Percentiles rank a stretch among this genome's conserved stretches.
Evolutionary conservation across 768 basidiomycete genomes (phyloP).

Genomic region (Leccinum subtestaceum): DNA sequence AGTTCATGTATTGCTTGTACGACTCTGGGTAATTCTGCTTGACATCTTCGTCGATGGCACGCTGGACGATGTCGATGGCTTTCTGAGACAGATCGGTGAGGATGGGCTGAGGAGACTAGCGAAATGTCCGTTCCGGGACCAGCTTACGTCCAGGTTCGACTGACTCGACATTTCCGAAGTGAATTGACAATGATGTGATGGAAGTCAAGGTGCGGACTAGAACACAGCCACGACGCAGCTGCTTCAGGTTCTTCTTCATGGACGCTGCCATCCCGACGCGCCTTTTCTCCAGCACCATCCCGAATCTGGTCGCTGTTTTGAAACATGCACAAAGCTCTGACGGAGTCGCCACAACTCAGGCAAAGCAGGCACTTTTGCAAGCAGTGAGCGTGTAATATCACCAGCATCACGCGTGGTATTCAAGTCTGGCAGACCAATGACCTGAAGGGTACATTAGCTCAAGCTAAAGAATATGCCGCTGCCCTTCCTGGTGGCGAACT

Average conservation of each 20-base stretch:
- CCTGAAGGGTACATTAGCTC: conserved; percentile 55
- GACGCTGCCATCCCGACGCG: conserved; percentile 37
- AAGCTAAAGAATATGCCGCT: conserved; percentile 58
- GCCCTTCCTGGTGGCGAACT: conserved; percentile 73
- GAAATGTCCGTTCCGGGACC: background rate
- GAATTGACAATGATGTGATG: background rate
- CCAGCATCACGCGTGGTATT: background rate
- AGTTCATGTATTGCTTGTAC: conserved; percentile 92
- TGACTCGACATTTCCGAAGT: conserved; percentile 39
- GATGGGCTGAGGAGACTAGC: conserved; percentile 1
- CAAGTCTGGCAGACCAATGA: conserved; percentile 60
- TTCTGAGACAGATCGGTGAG: conserved; percentile 41
- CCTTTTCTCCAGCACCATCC: conserved; percentile 55
- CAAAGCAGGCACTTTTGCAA: conserved; percentile 64
- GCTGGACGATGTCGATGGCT: conserved; percentile 90
- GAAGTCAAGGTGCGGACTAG: background rate
- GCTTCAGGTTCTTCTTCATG: background rate
- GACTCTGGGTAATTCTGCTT: conserved; percentile 94
- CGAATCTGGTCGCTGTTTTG: conserved; percentile 59
- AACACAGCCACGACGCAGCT: conserved; percentile 19
- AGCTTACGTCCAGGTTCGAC: conserved; percentile 48
- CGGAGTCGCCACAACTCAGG: conserved; percentile 51
- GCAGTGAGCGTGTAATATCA: conserved; percentile 44
- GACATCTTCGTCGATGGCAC: conserved; percentile 88
- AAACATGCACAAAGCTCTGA: conserved; percentile 58